phyloP scores from a whole-genome alignment of 345 rosid species.

The Eucalyptus erythrocorys region DNA sequence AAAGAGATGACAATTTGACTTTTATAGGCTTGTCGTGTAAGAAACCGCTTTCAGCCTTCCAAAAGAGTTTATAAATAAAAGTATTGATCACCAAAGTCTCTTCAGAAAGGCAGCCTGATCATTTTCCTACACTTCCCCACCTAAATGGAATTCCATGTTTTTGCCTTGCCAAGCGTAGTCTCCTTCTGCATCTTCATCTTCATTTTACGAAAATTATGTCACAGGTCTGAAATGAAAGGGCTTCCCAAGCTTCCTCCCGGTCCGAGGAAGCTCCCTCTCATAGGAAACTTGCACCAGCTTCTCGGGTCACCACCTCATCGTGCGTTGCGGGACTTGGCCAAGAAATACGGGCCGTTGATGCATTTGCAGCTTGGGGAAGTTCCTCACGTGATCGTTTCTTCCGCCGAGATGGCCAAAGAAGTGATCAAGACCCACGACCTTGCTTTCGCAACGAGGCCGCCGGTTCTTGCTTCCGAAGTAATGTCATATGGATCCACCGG shows the following conservation, averaged over 20 bases:
- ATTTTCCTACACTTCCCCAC: not conserved
- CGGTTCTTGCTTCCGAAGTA: not conserved
- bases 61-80: not conserved
- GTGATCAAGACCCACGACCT: constrained; percentile 18
- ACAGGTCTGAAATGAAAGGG: not conserved
- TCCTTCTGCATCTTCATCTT: not conserved
- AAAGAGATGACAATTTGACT: not conserved
- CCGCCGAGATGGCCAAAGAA: constrained; percentile 4
- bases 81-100: not conserved
- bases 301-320: constrained; percentile 5
- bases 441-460: constrained; percentile 12
- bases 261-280: constrained; percentile 18
- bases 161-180: not conserved
- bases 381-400: constrained; percentile 7
- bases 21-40: not conserved
- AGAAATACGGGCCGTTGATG: constrained; percentile 20
- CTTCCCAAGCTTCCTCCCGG: constrained; percentile 15
- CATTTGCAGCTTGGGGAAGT: constrained; percentile 17
- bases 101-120: not conserved
- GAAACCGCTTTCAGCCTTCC: not conserved
- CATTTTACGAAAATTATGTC: not conserved
- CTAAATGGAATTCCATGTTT: not conserved
- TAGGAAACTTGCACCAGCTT: constrained; percentile 21
- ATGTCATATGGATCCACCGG: not conserved
- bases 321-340: constrained; percentile 5